phyloP scores from a whole-genome alignment of 495 filamentous ascomycete genomes.

The Aspergillus olivimuriae region DNA sequence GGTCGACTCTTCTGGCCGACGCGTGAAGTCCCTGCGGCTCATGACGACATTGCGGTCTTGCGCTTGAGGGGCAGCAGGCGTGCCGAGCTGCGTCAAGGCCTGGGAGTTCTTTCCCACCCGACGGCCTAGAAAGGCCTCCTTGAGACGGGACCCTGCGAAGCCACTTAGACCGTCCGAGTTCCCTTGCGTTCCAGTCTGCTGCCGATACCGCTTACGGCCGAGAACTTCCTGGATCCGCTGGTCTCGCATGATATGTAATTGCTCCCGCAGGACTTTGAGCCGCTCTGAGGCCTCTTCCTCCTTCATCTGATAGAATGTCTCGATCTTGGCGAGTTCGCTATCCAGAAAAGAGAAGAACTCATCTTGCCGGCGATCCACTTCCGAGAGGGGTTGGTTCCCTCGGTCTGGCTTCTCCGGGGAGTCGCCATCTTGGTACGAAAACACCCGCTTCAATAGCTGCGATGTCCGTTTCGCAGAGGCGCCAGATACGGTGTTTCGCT shows the following conservation, averaged over 20 bases:
- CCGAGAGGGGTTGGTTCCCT: slow-evolving; percentile 34
- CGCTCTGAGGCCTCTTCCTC: slow-evolving; percentile 72
- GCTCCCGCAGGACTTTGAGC: slow-evolving; percentile 62
- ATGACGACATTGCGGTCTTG: slow-evolving; percentile 23
- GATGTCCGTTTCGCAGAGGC: slow-evolving; percentile 19
- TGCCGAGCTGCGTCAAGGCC: slow-evolving; percentile 45
- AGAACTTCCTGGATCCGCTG: slow-evolving; percentile 66
- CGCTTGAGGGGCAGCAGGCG: slow-evolving; percentile 31
- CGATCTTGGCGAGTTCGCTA: slow-evolving; percentile 74
- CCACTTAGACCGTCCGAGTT: slow-evolving; percentile 17
- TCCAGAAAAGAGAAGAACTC: slow-evolving; percentile 81
- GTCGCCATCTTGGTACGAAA: slow-evolving; percentile 25
- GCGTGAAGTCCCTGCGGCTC: slow-evolving; percentile 56
- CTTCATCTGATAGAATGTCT: slow-evolving; percentile 75
- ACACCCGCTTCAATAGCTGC: slow-evolving; percentile 32
- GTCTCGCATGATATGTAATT: slow-evolving; percentile 84
- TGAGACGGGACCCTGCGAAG: slow-evolving; percentile 20
- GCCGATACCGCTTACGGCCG: slow-evolving; percentile 24
- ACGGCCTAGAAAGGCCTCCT: slow-evolving; percentile 23
- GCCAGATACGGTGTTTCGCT: slow-evolving; percentile 12
- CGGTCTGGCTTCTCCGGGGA: slow-evolving; percentile 25
- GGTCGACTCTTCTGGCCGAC: slow-evolving; percentile 38
- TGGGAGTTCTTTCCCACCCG: slow-evolving; percentile 53
- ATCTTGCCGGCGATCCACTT: slow-evolving; percentile 55
- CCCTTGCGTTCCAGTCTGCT: slow-evolving; percentile 14